phyloP scores from a whole-genome alignment of 164 flowering plant genomes.

The Vitis rupestris region DNA sequence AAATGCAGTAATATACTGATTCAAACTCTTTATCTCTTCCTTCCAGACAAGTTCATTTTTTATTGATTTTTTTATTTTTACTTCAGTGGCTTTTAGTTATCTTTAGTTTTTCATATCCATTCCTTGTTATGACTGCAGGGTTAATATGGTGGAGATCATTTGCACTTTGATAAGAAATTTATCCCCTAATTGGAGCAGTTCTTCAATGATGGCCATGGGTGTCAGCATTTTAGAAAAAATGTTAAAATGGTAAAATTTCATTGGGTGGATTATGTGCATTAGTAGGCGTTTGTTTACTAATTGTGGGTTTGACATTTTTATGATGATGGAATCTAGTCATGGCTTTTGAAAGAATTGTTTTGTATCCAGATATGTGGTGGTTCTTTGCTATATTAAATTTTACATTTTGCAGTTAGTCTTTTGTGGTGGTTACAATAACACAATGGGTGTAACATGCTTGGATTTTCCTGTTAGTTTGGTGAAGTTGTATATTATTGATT shows the following conservation, averaged over 20 bases:
- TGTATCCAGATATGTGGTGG: too few species aligned
- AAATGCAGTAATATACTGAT: slow-evolving; percentile 41
- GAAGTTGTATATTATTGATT: too few species aligned
- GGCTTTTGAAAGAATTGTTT: too few species aligned
- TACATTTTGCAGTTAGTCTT: too few species aligned
- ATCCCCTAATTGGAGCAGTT: slow-evolving; percentile 39
- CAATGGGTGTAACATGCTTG: too few species aligned
- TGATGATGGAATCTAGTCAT: not conserved
- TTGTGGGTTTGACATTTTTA: not conserved
- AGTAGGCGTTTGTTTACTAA: not conserved
- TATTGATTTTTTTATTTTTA: not conserved
- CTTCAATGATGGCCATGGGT: slow-evolving; percentile 62
- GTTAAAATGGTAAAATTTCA: slow-evolving; percentile 60
- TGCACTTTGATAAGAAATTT: slow-evolving; percentile 57
- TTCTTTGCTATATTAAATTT: too few species aligned
- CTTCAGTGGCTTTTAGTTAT: slow-evolving; percentile 7
- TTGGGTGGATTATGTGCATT: not conserved
- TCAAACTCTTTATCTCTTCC: slow-evolving; percentile 1
- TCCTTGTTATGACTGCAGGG: slow-evolving; percentile 30
- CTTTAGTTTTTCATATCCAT: not conserved
- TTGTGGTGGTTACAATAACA: too few species aligned
- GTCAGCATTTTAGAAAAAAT: slow-evolving; percentile 61
- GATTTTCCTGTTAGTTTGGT: too few species aligned
- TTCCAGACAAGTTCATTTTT: not conserved
- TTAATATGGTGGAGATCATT: slow-evolving; percentile 65